Evolutionary conservation across 441 rosid species (phyloP), one percentile per base, ranked within the genome.

Genomic region (Macaranga tanarius): DNA sequence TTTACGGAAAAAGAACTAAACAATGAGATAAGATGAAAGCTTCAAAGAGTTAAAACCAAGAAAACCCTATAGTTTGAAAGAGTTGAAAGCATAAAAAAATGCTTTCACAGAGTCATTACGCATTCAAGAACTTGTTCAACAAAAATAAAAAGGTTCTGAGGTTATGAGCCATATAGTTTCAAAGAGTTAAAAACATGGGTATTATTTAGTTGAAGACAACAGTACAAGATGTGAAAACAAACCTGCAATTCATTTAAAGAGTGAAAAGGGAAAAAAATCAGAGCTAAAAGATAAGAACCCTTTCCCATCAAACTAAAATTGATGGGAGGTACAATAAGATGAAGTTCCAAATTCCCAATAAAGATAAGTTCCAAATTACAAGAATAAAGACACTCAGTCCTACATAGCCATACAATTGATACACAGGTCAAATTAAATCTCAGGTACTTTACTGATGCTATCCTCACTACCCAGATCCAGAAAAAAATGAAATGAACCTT

Each of bases 161-260:
- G 38, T 31, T 25, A 10, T 38, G 16, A 38, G 19, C 23, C 52
- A 3, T 25, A 19, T 9, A 1, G 56, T 40, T 28, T 59, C 11
- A 34, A 67, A 62, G 20, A 19, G 38, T 60, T 40, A n/a, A 20
- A 20, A 40, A 16, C 23, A 13, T 9, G 26, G 51, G 42, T 15
- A 28, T 4, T 1, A 13, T 5, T 10, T 38, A 5, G 19, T 28
- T 34, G 16, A 34, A n/a, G 19, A 64, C 16, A 13, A 16, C 4
- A 38, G 16, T 22, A 59, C 25, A 28, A 19, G n/a, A 59, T 16
- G 40, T 5, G 25, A 11, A 58, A 57, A 42, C 92, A 80, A 73
- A 83, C 76, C 82, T 84, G 80, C 25, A 85, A 80, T 17, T 64
- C 67, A 77, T 2, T 78, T 45, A 80, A 81, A 85, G 51, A 26